Evolutionary conservation across 495 filamentous ascomycete genomes (phyloP).

Genomic region (Aspergillus asperescens): DNA sequence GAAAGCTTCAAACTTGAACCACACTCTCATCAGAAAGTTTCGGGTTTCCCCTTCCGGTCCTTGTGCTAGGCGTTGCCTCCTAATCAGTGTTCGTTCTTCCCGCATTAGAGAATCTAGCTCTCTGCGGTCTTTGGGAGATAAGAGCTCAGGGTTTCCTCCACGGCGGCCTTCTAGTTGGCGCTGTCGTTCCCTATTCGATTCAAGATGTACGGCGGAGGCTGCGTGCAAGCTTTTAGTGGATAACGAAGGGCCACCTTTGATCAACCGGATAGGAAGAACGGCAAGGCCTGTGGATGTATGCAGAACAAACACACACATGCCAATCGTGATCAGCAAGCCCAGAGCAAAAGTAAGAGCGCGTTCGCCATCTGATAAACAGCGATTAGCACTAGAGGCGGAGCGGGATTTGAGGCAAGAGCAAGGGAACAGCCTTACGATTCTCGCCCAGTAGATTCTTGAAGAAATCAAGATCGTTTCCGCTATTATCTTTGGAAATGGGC

Average conservation of each 20-base stretch:
- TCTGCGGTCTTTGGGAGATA: conserved; percentile 77
- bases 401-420: background rate
- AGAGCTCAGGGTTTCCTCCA: conserved; percentile 64
- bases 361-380: conserved; percentile 62
- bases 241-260: conserved; percentile 81
- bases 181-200: conserved; percentile 84
- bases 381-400: background rate
- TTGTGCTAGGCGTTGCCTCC: conserved; percentile 79
- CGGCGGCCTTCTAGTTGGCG: conserved; percentile 84
- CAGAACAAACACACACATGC: conserved; percentile 75
- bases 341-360: conserved; percentile 84
- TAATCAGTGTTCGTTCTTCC: conserved; percentile 86
- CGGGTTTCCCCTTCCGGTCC: conserved; percentile 71
- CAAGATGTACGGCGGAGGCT: conserved; percentile 71
- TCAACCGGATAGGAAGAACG: conserved; percentile 78
- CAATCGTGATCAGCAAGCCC: conserved; percentile 78
- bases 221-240: conserved; percentile 69
- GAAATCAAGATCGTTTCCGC: conserved; percentile 73
- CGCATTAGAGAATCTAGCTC: conserved; percentile 82
- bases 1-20: conserved; percentile 72
- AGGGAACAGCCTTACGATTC: conserved; percentile 55
- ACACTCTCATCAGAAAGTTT: conserved; percentile 61
- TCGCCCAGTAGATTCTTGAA: conserved; percentile 79
- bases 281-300: conserved; percentile 90
- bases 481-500: conserved; percentile 61